These are phyloP conservation scores for Melocanna baccifera DNA, from an alignment of 176 grass and related monocot genomes.

Conservation along the genomic window DNA sequence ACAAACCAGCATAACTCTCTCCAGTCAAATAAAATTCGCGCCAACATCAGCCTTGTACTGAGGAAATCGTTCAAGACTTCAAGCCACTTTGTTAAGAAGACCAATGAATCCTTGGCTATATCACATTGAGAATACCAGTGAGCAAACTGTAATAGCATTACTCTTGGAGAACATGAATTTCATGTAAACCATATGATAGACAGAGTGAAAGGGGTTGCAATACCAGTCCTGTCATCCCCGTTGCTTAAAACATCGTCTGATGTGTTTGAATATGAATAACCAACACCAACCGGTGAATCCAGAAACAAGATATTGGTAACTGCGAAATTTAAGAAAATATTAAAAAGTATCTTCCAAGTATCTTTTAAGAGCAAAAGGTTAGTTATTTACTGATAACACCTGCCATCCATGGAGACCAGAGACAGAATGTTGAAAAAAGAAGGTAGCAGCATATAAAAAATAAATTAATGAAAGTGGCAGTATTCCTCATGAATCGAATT, in stretches of 20 bases:
- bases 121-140: conserved; percentile 20
- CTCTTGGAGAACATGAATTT: not conserved
- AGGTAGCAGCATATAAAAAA: not conserved
- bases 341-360: conserved; percentile 19
- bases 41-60: conserved; percentile 82
- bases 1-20: conserved; percentile 90
- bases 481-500: not conserved
- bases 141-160: conserved; percentile 19
- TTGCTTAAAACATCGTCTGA: conserved; percentile 65
- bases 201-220: not conserved
- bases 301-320: conserved; percentile 89
- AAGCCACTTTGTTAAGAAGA: conserved; percentile 90
- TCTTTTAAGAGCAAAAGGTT: not conserved
- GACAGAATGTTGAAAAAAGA: not conserved
- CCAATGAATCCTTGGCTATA: conserved; percentile 78
- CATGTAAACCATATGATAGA: conserved; percentile 23
- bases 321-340: conserved; percentile 46
- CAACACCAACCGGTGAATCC: conserved; percentile 95
- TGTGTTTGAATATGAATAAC: conserved; percentile 94
- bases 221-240: conserved; percentile 92
- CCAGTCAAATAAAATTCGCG: conserved; percentile 85
- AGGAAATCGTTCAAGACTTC: conserved; percentile 83
- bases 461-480: not conserved
- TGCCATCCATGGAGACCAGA: not conserved
- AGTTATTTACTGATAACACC: not conserved